Evolutionary conservation across 2,329 filamentous ascomycete species (phyloP).

Genomic region (Zalaria sp.): DNA sequence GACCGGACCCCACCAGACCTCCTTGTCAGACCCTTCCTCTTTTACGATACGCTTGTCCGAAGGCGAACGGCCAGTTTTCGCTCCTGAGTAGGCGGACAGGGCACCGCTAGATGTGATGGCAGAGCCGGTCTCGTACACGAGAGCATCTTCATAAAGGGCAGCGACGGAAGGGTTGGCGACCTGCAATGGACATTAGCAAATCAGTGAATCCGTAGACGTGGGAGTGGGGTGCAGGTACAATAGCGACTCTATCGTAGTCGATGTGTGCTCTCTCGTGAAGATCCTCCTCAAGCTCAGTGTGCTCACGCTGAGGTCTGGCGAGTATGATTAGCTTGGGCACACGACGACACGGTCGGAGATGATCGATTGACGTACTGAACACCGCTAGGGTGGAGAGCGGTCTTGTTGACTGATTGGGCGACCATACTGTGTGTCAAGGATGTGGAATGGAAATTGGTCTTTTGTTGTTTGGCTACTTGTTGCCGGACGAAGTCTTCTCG

Average conservation of each 20-base stretch:
- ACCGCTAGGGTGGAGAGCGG: conserved; percentile 77
- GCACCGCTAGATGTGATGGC: conserved; percentile 94
- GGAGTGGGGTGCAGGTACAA: conserved; percentile 47
- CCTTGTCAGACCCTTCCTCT: conserved; percentile 74
- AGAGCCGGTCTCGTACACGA: conserved; percentile 93
- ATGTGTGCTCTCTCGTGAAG: conserved; percentile 97
- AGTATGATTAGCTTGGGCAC: conserved; percentile 1
- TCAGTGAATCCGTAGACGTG: no score
- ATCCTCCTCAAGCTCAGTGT: conserved; percentile 96
- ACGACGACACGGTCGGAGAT: conserved; percentile 7
- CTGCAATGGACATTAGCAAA: conserved; percentile 19
- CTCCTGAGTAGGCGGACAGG: conserved; percentile 91
- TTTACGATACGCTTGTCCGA: conserved; percentile 96
- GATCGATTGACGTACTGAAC: conserved; percentile 54
- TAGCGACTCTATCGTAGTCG: conserved; percentile 95
- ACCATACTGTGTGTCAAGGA: conserved; percentile 35
- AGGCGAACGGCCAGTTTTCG: conserved; percentile 94
- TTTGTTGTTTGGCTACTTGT: conserved; percentile 42
- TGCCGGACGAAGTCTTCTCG: conserved; percentile 43
- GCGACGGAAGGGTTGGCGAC: conserved; percentile 88
- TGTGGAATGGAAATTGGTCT: conserved; percentile 44
- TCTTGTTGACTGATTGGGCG: conserved; percentile 65
- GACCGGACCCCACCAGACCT: conserved; percentile 98
- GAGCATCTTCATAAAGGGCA: conserved; percentile 95
- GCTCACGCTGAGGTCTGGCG: conserved; percentile 62